Conservation (phyloP, 2,329 filamentous ascomycete genomes). For the Chrysoporthe deuterocubensis region DNA sequence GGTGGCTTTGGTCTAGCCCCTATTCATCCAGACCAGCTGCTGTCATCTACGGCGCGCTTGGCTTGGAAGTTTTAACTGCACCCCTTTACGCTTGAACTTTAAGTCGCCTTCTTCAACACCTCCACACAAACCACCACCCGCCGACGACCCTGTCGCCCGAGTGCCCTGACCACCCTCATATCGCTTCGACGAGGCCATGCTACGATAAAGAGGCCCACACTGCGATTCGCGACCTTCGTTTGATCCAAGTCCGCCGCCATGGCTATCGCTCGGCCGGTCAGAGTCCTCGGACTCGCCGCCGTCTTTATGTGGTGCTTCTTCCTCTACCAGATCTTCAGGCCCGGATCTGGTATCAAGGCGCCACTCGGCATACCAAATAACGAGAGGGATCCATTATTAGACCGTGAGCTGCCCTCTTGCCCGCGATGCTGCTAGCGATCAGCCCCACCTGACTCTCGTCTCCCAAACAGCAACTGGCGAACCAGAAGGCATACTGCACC, state of each 20-base stretch:
- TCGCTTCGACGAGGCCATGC: slow-evolving; percentile 26
- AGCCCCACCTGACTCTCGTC: slow-evolving; percentile 3
- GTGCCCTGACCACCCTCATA: slow-evolving; percentile 17
- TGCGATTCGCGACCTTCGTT: background rate
- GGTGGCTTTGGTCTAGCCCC: background rate
- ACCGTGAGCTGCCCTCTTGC: slow-evolving; percentile 64
- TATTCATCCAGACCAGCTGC: background rate
- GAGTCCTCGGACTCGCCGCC: slow-evolving; percentile 74
- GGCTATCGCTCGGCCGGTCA: slow-evolving; percentile 84
- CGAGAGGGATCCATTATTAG: slow-evolving; percentile 81
- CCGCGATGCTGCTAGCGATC: background rate
- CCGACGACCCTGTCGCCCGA: slow-evolving; percentile 15
- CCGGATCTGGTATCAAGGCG: slow-evolving; percentile 47
- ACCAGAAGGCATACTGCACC: slow-evolving; percentile 75
- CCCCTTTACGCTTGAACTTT: slow-evolving; percentile 21
- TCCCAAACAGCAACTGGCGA: slow-evolving; percentile 73
- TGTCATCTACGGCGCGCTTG: slow-evolving; percentile 7
- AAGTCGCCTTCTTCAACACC: background rate
- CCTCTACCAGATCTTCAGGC: slow-evolving; percentile 73
- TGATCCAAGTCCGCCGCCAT: slow-evolving; percentile 53
- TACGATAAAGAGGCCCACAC: slow-evolving; percentile 19
- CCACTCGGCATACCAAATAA: slow-evolving; percentile 46
- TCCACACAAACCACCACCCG: slow-evolving; percentile 22
- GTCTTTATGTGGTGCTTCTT: slow-evolving; percentile 78
- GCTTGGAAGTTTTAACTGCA: background rate